These are phyloP conservation scores for Fusarium sterilihyphosum DNA, from an alignment of 2,329 filamentous ascomycete species.

Conservation along the genomic window DNA sequence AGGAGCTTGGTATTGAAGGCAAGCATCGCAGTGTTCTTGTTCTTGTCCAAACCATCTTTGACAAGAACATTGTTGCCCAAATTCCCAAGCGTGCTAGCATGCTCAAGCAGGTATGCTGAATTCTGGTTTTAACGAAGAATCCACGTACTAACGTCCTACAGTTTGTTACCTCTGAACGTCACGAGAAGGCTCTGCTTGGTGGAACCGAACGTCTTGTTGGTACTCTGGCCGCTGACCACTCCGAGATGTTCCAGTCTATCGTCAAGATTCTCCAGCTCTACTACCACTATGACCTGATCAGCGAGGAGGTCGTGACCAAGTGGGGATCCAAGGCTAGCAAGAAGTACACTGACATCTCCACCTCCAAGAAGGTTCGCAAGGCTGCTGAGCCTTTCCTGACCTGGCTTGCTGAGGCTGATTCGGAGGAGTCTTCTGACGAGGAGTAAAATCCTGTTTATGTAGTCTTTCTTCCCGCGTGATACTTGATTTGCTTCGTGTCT, in stretches of 20 bases:
- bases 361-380: constrained; percentile 95
- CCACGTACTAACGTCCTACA: constrained; percentile 50
- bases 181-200: constrained; percentile 94
- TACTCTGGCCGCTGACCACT: constrained; percentile 75
- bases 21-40: constrained; percentile 96
- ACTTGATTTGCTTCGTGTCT: neutral
- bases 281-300: constrained; percentile 90
- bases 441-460: constrained; percentile 50
- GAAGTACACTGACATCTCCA: constrained; percentile 92
- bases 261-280: constrained; percentile 88
- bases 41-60: constrained; percentile 92
- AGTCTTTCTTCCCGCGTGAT: neutral
- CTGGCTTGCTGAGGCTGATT: constrained; percentile 88
- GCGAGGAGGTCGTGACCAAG: constrained; percentile 86
- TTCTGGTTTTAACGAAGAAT: neutral
- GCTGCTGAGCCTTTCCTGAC: constrained; percentile 92
- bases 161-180: constrained; percentile 89
- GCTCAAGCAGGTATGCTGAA: constrained; percentile 79
- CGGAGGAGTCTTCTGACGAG: constrained; percentile 72
- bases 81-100: constrained; percentile 84
- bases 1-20: constrained; percentile 91
- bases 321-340: constrained; percentile 98
- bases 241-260: constrained; percentile 78
- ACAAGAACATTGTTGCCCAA: constrained; percentile 88
- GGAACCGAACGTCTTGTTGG: constrained; percentile 93